A percentile compares a stretch with the other conserved stretches of the same genome.
Evolutionary conservation across 202 grass and related monocot genomes (phyloP).

Genomic region (Carex sylvatica): DNA sequence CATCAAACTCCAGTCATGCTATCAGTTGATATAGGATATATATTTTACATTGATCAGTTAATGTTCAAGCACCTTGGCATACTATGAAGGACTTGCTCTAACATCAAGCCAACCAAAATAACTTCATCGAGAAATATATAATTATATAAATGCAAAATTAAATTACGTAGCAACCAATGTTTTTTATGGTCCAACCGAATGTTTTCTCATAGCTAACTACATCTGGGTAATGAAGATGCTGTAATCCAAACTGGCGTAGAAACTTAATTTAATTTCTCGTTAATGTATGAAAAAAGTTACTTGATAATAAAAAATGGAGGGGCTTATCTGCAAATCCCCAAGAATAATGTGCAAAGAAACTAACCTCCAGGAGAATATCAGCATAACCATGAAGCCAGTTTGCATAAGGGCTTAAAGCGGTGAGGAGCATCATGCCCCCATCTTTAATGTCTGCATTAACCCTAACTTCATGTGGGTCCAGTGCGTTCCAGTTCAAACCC

Average conservation of each 20-base stretch:
- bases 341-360: conserved; percentile 14
- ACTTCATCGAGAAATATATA: not conserved
- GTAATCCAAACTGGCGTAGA: not conserved
- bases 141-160: not conserved
- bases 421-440: conserved; percentile 93
- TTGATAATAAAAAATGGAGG: not conserved
- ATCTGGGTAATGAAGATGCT: not conserved
- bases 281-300: not conserved
- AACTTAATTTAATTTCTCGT: not conserved
- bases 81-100: not conserved
- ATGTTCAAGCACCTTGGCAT: not conserved
- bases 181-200: not conserved
- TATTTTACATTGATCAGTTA: not conserved
- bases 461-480: conserved; percentile 85
- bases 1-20: not conserved
- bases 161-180: not conserved
- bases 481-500: conserved; percentile 89
- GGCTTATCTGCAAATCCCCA: not conserved
- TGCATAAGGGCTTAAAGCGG: conserved; percentile 84
- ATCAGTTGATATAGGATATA: not conserved
- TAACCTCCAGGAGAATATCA: conserved; percentile 90
- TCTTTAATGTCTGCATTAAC: conserved; percentile 98
- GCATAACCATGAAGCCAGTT: conserved; percentile 97
- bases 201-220: not conserved
- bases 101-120: not conserved